A percentile compares a stretch with the other conserved stretches of the same genome.
Evolutionary conservation across 169 alveolate species (phyloP).

Genomic region (Eimeria necatrix): DNA sequence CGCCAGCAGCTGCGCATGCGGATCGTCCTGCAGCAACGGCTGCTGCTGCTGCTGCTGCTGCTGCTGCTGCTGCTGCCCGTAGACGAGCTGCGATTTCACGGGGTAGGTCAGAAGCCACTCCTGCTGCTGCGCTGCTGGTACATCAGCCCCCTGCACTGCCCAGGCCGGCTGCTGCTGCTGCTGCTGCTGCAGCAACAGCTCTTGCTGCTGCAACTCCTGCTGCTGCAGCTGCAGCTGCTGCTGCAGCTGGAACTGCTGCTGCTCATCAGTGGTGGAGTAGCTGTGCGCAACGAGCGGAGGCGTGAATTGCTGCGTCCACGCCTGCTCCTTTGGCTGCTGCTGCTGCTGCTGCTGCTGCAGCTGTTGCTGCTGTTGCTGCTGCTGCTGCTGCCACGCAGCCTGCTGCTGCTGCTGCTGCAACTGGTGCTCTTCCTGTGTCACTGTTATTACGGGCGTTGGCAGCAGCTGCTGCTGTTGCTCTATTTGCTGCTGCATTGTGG

Average conservation of each 20-base stretch:
- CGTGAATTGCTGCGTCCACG: conserved; percentile 4
- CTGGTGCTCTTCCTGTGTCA: neutral
- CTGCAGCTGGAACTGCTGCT: conserved; percentile 7
- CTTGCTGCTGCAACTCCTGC: neutral
- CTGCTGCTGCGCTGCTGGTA: neutral
- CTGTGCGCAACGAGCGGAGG: neutral
- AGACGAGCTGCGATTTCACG: conserved; percentile 5
- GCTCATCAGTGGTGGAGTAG: neutral
- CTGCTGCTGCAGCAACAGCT: neutral
- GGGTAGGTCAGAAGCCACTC: conserved; percentile 8
- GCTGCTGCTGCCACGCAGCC: conserved; percentile 44
- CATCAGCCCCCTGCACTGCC: neutral
- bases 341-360: conserved; percentile 53
- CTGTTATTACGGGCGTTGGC: neutral
- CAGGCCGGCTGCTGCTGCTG: conserved; percentile 10
- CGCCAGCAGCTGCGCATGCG: conserved; percentile 43
- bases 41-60: conserved; percentile 33
- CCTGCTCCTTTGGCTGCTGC: neutral
- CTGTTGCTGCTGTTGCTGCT: conserved; percentile 45
- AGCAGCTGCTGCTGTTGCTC: conserved; percentile 18
- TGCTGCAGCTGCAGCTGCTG: conserved; percentile 14
- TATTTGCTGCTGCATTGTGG: conserved; percentile 33
- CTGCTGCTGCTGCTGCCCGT: conserved; percentile 38
- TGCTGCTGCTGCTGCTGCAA: conserved; percentile 4
- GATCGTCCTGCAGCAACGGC: conserved; percentile 37